A percentile compares a stretch with the other conserved stretches of the same genome.
Conservation (phyloP, 2,329 filamentous ascomycete genomes). For the Daldinia sp. region DNA sequence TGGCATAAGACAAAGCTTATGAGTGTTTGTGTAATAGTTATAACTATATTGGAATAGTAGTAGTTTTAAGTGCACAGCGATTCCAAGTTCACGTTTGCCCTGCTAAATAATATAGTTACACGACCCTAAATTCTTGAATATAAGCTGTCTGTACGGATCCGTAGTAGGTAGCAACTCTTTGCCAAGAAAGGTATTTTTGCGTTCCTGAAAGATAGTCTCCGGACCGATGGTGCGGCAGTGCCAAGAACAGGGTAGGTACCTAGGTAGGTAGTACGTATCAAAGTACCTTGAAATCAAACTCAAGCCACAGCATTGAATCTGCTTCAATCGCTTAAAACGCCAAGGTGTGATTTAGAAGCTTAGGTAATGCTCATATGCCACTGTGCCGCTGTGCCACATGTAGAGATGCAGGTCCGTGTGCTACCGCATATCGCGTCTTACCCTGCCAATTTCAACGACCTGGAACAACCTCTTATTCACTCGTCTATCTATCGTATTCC, state of each 20-base stretch:
- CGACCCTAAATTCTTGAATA: too few species aligned
- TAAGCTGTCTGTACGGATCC: too few species aligned
- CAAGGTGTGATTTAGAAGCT: conserved; percentile 3
- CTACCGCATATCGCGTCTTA: conserved; percentile 1
- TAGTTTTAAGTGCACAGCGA: too few species aligned
- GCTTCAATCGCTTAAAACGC: neutral
- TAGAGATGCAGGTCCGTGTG: conserved; percentile 21
- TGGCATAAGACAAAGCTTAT: neutral
- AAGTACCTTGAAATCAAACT: too few species aligned
- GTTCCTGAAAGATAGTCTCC: conserved; percentile 20
- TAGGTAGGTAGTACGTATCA: neutral
- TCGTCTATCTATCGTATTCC: neutral
- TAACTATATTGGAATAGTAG: neutral
- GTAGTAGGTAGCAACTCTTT: too few species aligned
- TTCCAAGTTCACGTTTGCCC: too few species aligned
- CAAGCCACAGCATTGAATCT: neutral
- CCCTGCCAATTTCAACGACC: conserved; percentile 21
- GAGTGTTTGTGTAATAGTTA: neutral
- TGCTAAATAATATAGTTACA: too few species aligned
- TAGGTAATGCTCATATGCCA: conserved; percentile 14
- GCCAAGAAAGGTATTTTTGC: too few species aligned
- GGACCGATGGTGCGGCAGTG: conserved; percentile 29
- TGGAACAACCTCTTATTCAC: conserved; percentile 2
- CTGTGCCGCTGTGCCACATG: neutral
- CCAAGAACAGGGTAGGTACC: conserved; percentile 13